Base-by-base conservation (phyloP, 768 basidiomycete genomes). In the Crepidotus variabilis region DNA sequence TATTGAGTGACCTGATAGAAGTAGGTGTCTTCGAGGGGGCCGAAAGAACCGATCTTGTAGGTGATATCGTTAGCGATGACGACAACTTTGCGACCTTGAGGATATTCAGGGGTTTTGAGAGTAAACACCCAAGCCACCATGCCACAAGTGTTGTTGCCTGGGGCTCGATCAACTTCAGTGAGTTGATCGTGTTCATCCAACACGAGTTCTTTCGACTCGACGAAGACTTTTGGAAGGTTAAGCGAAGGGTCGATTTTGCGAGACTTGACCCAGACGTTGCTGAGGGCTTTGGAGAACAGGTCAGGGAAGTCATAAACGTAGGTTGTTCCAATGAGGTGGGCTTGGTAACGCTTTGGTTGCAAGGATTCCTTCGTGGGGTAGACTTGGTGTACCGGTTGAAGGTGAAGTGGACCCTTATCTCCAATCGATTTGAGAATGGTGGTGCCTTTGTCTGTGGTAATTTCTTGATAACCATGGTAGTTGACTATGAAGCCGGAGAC, bases 271-370 rank as follows among this genome's bases (percentile, higher is more conserved):
- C 97, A 99, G 59, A 94, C 81, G 65, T 94, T 93, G 66, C 94
- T 90, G 57, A 98, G 77, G 6, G 96, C 94, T 76, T 98, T 98
- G 36, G 94, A 88, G 81, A 98, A 99, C 60, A 99, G 85, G 65
- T 97, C 97, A 43, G 97, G 97, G 88, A 98, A 99, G 74, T 98
- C 97, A 73, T 98, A 98, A 32, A 91, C 95, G 70, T 98, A 99
- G 51, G 97, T 99, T 28, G 97, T 99, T 52, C 97, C 97, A 63
- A 97, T 88, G 57, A 98, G 84, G 72, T 99, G 97, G 21, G 97
- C 97, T 69, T 98, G 96, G 77, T 98, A 98, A 60, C 97, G 94
- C 72, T 97, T 95, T 43, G 97, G 97, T 69, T 99, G 97, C 48
- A 99, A 78, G 16, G 94, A 98, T 71, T 98, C 96, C 75, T 97